Evolutionary conservation across 257 asterid genomes (phyloP), one percentile per base, ranked within the genome.

Genomic region (Coffea eugenioides): DNA sequence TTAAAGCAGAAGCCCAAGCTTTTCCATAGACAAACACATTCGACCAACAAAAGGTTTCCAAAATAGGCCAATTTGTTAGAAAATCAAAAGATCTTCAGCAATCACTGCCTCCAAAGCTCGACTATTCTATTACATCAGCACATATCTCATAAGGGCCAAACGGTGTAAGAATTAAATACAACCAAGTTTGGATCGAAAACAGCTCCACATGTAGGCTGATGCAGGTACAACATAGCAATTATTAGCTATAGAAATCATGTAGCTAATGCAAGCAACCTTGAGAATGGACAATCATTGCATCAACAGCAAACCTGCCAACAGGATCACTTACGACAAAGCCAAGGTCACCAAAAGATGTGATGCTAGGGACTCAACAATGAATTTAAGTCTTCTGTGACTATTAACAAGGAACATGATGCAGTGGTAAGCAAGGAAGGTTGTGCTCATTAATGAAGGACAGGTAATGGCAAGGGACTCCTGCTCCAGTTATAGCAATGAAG

Each of bases 211-310:
- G 77, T 90, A 94, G 14, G 85, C 4, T 36, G 84, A 81, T 71
- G 93, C 91, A 7, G 91, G 88, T 27, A 92, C 75, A 74, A 92
- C 18, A 48, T 48, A 48, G 52, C 1, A 87, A 21, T 97, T 93
- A 80, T 89, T 90, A 7, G 95, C 90, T 21, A 94, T 88, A 76
- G 91, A 93, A 57, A 93, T 94, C 41, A 88, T 81, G 81, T 93
- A 94, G 8, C 98, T 92, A 0, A 90, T 86, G 82, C 98, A 94
- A 82, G 93, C 93, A 3, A 95, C 98, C 90, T 75, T 94, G 98
- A 12, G 97, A 93, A n/a, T 90, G 90, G 23, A 87, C 89, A 80
- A 94, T 86, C 96, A 94, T 87, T 54, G 76, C 80, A 86, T 93
- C 98, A 48, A 94, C 98, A 48, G 97, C 87, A 67, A 87, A 85